Evolutionary conservation across 2,329 filamentous ascomycete genomes (phyloP).

Genomic region (Phialophora verrucosa): DNA sequence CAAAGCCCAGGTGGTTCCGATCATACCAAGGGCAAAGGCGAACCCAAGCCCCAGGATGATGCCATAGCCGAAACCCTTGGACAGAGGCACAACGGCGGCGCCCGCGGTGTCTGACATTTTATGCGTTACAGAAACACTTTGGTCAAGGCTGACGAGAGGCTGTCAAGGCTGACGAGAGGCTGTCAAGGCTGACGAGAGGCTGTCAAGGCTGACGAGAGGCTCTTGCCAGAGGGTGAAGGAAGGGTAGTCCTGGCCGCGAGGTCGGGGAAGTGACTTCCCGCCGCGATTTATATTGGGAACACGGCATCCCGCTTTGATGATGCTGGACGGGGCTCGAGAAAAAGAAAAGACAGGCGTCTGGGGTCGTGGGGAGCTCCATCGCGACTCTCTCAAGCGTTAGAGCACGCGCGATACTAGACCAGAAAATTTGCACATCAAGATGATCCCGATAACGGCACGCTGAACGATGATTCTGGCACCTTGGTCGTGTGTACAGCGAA

Average conservation of each 20-base stretch:
- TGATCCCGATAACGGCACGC: conserved; percentile 23
- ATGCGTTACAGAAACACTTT: background rate
- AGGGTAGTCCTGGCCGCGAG: background rate
- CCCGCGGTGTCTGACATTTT: conserved; percentile 30
- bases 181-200: too few species aligned
- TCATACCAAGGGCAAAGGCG: conserved; percentile 76
- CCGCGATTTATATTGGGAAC: conserved; percentile 2
- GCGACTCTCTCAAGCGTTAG: background rate
- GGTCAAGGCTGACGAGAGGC: background rate
- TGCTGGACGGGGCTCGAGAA: conserved; percentile 2
- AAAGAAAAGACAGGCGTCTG: conserved; percentile 14
- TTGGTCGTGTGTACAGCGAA: conserved; percentile 1
- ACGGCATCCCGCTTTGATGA: background rate
- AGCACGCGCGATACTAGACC: conserved; percentile 18
- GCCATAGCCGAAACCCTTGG: conserved; percentile 71
- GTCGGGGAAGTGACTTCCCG: background rate
- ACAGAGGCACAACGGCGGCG: conserved; percentile 26
- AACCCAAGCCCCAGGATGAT: conserved; percentile 76
- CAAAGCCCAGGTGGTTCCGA: conserved; percentile 72
- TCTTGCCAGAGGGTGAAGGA: background rate
- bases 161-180: too few species aligned
- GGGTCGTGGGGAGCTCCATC: conserved; percentile 21
- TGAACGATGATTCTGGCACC: conserved; percentile 5
- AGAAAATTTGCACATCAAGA: conserved; percentile 12
- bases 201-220: background rate